phyloP scores from a whole-genome alignment of 441 rosid genomes.

The Adansonia gregorii region DNA sequence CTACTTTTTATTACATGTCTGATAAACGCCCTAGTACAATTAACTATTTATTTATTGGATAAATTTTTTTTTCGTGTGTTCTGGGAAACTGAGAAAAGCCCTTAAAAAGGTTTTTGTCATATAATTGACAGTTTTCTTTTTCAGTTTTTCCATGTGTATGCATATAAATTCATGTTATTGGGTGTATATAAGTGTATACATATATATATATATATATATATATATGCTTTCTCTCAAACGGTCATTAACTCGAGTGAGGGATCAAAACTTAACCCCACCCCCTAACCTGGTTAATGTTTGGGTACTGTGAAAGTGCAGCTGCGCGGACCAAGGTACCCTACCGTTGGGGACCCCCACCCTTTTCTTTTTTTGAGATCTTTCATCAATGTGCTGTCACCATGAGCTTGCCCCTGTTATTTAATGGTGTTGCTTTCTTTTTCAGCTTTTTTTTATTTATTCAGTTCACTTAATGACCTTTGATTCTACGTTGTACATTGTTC shows the following conservation, averaged over 20 bases:
- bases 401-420: background rate
- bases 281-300: constrained; percentile 24
- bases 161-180: no score
- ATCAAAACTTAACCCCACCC: constrained; percentile 32
- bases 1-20: constrained; percentile 16
- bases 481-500: background rate
- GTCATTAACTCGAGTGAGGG: constrained; percentile 40
- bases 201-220: background rate
- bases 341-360: background rate
- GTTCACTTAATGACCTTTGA: background rate
- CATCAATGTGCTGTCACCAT: constrained; percentile 22
- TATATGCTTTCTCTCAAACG: constrained; percentile 34
- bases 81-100: constrained; percentile 29
- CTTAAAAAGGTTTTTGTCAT: background rate
- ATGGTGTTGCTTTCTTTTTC: background rate
- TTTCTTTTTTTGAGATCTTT: background rate
- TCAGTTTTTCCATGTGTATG: no score
- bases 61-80: background rate
- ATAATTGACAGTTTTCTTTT: background rate
- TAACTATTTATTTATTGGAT: background rate
- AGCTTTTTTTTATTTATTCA: background rate
- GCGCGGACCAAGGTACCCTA: background rate
- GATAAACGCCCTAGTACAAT: background rate
- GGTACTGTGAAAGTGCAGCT: background rate
- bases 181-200: no score